Evolutionary conservation across 1,139 yeast genomes (phyloP).

Genomic region (Lodderomyces parapsilosis): DNA sequence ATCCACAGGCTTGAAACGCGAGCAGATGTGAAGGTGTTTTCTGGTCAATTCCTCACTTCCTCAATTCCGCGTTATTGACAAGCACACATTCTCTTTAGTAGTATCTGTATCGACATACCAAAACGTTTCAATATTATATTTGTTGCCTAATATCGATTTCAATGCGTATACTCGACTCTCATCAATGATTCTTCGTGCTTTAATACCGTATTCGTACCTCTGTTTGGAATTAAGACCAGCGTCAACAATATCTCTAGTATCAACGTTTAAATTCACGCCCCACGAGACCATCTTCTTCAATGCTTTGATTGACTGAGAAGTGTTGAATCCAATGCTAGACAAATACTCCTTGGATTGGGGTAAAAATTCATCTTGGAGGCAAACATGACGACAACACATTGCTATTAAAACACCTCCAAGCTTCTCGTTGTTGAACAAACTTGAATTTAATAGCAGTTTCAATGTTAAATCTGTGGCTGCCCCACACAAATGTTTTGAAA

Average conservation of each 20-base stretch:
- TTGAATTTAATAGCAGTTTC: conserved; percentile 56
- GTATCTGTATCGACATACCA: conserved; percentile 56
- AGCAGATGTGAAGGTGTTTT: too few relatives aligned
- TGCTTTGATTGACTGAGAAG: conserved; percentile 45
- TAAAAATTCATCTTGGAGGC: conserved; percentile 53
- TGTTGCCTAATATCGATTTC: conserved; percentile 24
- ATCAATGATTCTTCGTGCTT: conserved; percentile 72
- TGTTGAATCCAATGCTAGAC: conserved; percentile 27
- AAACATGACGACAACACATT: conserved; percentile 94
- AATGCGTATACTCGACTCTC: conserved; percentile 50
- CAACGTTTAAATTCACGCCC: conserved; percentile 54
- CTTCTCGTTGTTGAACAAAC: conserved; percentile 14
- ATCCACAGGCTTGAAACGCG: too few relatives aligned
- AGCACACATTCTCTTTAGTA: conserved; percentile 72
- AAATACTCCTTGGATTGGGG: conserved; percentile 49
- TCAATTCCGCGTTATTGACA: conserved; percentile 20
- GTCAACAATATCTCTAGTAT: conserved; percentile 32
- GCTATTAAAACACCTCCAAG: conserved; percentile 72
- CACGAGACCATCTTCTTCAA: conserved; percentile 74
- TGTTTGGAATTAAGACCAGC: conserved; percentile 41
- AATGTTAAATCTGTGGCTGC: conserved; percentile 89
- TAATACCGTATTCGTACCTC: conserved; percentile 59
- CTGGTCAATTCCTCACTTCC: not conserved
- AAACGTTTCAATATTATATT: conserved; percentile 47
- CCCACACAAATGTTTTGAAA: conserved; percentile 90